Base-by-base conservation (phyloP, 2,329 filamentous ascomycete species). In the Zymoseptoria pseudotritici region DNA sequence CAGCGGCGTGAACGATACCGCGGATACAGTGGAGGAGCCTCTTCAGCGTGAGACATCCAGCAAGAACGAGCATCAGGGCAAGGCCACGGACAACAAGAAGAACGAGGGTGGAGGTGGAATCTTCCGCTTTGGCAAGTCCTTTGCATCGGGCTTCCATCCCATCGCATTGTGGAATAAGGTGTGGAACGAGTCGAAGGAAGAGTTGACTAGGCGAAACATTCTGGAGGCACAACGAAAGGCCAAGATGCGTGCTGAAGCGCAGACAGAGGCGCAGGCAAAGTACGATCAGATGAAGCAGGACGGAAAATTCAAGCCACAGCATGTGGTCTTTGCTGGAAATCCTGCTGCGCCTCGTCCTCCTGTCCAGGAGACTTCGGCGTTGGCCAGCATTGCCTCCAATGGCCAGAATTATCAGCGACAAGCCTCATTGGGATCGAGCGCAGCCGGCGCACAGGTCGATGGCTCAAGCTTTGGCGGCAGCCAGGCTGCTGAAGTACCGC, bases 221-320 rank as follows among this genome's bases (percentile, higher is more conserved):
- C 72, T 77, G 53, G 78, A 79, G 55, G 62, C 65, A 19, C 66
- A 67, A 65, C 71, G 75, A 11, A 71, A 81, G 58, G 70, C 72
- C 46, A 73, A 75, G 56, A 69, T 74, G 54, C 75, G 77, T 60
- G 75, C 70, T 11, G 79, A 77, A 63, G 80, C 79, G 0, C 78
- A 82, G 66, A 7, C 26, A 9, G 79, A 77, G 63, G 80, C 79
- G 0, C 78, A 82, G 36, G 75, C 74, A 58, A 77, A 76, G 2
- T 84, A 84, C 67, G 77, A 78, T 11, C 78, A 83, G 68, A 71
- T 84, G 64, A 84, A 84, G 72, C 73, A 75, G 57, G 73, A 75
- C 6, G 82, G 82, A 9, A 80, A 80, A 59, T 72, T 78, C 63
- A 76, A 75, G 19, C 52, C 65, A 8, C 59, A 65, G 59, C 63